Evolutionary conservation across 345 rosid species (phyloP).

Genomic region (Corchorus olitorius): DNA sequence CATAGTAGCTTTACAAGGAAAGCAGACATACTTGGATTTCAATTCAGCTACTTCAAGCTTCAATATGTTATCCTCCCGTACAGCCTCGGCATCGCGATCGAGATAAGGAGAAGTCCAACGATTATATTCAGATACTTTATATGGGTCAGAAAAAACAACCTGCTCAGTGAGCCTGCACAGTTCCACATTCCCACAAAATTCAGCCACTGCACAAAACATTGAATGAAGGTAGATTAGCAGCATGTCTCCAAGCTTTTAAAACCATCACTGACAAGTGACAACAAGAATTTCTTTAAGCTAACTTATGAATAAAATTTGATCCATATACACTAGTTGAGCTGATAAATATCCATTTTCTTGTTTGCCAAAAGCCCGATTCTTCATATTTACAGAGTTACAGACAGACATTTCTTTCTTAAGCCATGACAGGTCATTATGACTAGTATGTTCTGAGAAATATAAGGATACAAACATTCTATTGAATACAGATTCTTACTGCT

Average conservation of each 20-base stretch:
- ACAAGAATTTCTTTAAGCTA: neutral
- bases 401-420: neutral
- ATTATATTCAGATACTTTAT: slow-evolving; percentile 71
- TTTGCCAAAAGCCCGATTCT: neutral
- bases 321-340: neutral
- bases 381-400: neutral
- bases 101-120: slow-evolving; percentile 87
- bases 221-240: slow-evolving; percentile 19
- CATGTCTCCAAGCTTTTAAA: slow-evolving; percentile 15
- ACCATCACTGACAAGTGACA: neutral
- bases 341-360: neutral
- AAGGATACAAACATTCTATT: neutral
- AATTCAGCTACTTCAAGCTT: slow-evolving; percentile 85
- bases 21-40: slow-evolving; percentile 69
- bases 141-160: slow-evolving; percentile 95
- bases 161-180: slow-evolving; percentile 90
- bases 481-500: neutral
- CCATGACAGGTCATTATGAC: neutral
- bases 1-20: neutral
- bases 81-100: slow-evolving; percentile 78
- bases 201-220: slow-evolving; percentile 69
- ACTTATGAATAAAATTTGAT: neutral
- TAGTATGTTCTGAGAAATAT: neutral
- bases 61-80: slow-evolving; percentile 64
- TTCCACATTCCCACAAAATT: slow-evolving; percentile 95